Base-by-base conservation (phyloP, 768 basidiomycete genomes). In the Fomitopsis pulvina region DNA sequence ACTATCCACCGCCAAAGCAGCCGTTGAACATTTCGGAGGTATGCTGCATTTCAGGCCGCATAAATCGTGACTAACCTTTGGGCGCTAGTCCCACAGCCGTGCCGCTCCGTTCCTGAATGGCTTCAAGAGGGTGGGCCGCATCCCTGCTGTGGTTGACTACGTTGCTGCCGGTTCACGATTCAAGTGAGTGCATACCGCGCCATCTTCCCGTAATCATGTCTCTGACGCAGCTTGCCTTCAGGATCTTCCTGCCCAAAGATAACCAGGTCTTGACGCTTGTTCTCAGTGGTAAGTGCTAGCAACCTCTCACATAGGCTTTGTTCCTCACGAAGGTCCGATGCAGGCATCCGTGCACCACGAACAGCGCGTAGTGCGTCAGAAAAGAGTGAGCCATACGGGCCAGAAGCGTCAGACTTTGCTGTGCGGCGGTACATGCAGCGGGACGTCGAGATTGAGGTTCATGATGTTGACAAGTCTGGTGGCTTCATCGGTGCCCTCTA, bases 11-110 rank as follows among this genome's bases (percentile, higher is more conserved):
- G 16, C 84, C 86, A 0, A 90, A 83, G 62, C 79, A 82, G 42
- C 85, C 96, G 21, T 73, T 91, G 38, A 97, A 98, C 67, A 83
- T 95, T 22, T 96, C 92, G 2, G 95, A 99, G 76, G 90, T 89
- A 58, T 34, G 70, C 55, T 22, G 3, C n/a, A n/a, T n/a, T n/a
- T n/a, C n/a, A n/a, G 27, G 25, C 3, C 11, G 12, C 47, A 6
- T 1, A 32, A 37, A 21, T 37, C 20, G 30, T 10, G 30, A 26
- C 18, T 7, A 7, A 45, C 30, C 30, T 47, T 20, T 37, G 28
- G 45, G 28, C 48, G 20, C 30, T 30, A 50, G 49, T 43, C 49
- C 7, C 49, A 50, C 55, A 91, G 75, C 48, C 86, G 92, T 47
- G 95, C 94, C 1, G 79, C 78, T 24, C 87, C 90, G 46, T 98